Evolutionary conservation across 2,329 filamentous ascomycete species (phyloP).

Genomic region (Beauveria varroae): DNA sequence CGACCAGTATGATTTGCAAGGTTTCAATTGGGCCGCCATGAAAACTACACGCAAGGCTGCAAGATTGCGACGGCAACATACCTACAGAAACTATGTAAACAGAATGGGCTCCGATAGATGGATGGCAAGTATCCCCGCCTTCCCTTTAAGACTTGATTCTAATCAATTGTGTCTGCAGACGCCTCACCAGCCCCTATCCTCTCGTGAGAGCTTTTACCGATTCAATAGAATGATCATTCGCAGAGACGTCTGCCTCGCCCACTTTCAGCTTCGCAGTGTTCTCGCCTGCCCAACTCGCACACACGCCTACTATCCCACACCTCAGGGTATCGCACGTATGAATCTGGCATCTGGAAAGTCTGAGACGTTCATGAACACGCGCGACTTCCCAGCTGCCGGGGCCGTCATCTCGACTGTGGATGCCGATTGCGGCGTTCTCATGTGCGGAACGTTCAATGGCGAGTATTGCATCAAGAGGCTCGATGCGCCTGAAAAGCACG

Average conservation of each 20-base stretch:
- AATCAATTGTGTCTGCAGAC: not conserved
- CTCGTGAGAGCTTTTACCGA: slow-evolving; percentile 45
- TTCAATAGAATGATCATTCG: slow-evolving; percentile 51
- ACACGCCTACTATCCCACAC: slow-evolving; percentile 49
- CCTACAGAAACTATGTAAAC: slow-evolving; percentile 54
- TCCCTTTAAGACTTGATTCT: not conserved
- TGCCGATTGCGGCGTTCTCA: slow-evolving; percentile 45
- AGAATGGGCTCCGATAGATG: slow-evolving; percentile 37
- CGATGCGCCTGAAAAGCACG: slow-evolving; percentile 29
- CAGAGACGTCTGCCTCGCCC: slow-evolving; percentile 46
- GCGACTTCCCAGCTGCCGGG: slow-evolving; percentile 27
- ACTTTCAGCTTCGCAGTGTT: slow-evolving; percentile 60
- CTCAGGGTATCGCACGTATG: slow-evolving; percentile 41
- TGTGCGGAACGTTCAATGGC: slow-evolving; percentile 52
- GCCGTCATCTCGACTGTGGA: slow-evolving; percentile 43
- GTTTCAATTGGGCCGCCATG: slow-evolving; percentile 49
- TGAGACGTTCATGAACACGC: slow-evolving; percentile 39
- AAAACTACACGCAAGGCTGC: slow-evolving; percentile 43
- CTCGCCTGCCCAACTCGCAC: slow-evolving; percentile 49
- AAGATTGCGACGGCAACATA: slow-evolving; percentile 36
- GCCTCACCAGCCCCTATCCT: slow-evolving; percentile 22
- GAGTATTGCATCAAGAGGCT: slow-evolving; percentile 45
- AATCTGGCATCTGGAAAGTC: slow-evolving; percentile 41
- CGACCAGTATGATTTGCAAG: slow-evolving; percentile 50
- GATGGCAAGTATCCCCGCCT: slow-evolving; percentile 33